Percentiles rank a stretch among this genome's conserved stretches.
Evolutionary conservation across 2,329 filamentous ascomycete species (phyloP).

Genomic region (Diaporthe australafricana): DNA sequence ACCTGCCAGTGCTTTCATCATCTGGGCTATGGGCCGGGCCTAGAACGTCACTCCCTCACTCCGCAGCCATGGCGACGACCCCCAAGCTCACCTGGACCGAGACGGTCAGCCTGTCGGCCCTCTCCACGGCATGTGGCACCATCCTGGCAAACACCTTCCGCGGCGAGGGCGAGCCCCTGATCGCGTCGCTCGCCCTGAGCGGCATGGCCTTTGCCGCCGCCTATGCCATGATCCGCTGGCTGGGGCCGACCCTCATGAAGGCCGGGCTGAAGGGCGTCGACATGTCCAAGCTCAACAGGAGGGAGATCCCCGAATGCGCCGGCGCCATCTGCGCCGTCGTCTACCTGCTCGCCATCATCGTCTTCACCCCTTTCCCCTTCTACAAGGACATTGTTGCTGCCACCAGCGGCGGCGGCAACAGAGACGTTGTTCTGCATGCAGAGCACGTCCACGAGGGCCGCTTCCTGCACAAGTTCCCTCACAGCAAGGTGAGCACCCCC

Average conservation of each 20-base stretch:
- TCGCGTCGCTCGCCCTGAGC: conserved; percentile 89
- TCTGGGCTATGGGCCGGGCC: conserved; percentile 12
- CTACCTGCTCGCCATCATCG: conserved; percentile 87
- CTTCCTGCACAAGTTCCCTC: conserved; percentile 90
- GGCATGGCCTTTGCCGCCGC: conserved; percentile 83
- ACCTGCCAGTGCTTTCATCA: background rate
- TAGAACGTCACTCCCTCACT: conserved; percentile 2
- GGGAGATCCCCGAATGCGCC: conserved; percentile 95
- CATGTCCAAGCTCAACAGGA: conserved; percentile 76
- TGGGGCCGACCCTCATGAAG: conserved; percentile 88
- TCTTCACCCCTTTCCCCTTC: conserved; percentile 96
- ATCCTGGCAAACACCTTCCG: conserved; percentile 85
- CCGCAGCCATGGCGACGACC: conserved; percentile 29
- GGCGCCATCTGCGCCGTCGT: conserved; percentile 92
- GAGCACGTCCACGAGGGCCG: conserved; percentile 84
- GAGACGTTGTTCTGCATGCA: conserved; percentile 82
- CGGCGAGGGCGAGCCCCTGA: conserved; percentile 87
- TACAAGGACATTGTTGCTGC: conserved; percentile 98
- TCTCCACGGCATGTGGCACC: conserved; percentile 77
- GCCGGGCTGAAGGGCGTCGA: conserved; percentile 92
- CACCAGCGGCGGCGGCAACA: conserved; percentile 92
- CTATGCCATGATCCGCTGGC: conserved; percentile 92
- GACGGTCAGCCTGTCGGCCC: conserved; percentile 66
- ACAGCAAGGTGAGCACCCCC: conserved; percentile 78
- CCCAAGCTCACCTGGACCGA: conserved; percentile 61